Evolutionary conservation across 176 grass and related monocot genomes (phyloP), one percentile per base, ranked within the genome.

Genomic region (Aegilops sharonensis): DNA sequence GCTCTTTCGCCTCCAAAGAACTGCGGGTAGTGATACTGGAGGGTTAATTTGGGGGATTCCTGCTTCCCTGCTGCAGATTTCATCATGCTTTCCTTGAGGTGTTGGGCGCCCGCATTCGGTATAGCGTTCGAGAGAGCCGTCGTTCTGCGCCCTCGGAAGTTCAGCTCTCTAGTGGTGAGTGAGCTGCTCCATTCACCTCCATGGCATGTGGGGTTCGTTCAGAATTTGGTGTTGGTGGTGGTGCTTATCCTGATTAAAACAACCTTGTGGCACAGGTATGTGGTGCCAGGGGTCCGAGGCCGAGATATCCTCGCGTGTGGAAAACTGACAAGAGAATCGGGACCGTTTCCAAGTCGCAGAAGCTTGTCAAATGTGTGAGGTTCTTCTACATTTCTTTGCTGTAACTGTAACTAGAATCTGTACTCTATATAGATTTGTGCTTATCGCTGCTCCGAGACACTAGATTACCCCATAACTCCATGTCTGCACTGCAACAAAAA

Each of bases 311-410:
- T 68, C 86, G 96, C 50, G 96, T 95, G n/a, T 95, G 96, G 96
- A 98, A 92, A 82, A 81, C 88, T 13, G 79, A 60, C 2, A 98
- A 92, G 75, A 94, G 90, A 88, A 94, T 98, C 9, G 93, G 91
- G 31, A 95, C 95, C 7, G 81, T 98, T 72, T 98, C 95, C 15
- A 98, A 98, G 91, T 95, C 95, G 64, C 85, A 98, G 34, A 98
- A 98, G 83, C 93, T 95, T 90, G 93, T 93, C 80, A 68, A 95
- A 82, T 95, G 89, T 93, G 93, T 98, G 88, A 93, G 93, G 76
- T 92, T 90, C 86, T 89, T 87, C 50, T 80, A 13, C 83, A 75
- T 85, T 82, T 83, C 48, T 4, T 43, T 85, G 5, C 5, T 87
- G 8, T 35, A 3, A 2, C 0, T 81, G 0, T 13, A n/a, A 62